phyloP scores from a whole-genome alignment of 805 yeast genomes.

The Candida palmyrensis region DNA sequence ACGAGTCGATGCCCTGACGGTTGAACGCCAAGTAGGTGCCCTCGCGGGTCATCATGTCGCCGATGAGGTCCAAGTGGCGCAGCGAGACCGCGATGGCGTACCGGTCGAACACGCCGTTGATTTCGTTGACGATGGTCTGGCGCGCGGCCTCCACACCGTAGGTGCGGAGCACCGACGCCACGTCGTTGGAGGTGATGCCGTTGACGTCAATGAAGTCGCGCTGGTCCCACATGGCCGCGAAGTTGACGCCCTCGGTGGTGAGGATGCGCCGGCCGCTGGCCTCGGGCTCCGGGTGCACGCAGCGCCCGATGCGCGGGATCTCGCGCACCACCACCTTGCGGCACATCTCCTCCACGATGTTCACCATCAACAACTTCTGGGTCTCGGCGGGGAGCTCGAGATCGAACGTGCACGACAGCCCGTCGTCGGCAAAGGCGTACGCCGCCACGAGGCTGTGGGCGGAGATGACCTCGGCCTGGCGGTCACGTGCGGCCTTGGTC shows the following conservation, averaged over 20 bases:
- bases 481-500: constrained; percentile 65
- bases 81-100: constrained; percentile 91
- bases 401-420: constrained; percentile 91
- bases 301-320: constrained; percentile 85
- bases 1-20: constrained; percentile 96
- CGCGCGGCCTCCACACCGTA: constrained; percentile 99
- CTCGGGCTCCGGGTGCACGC: constrained; percentile 70
- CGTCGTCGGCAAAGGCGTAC: constrained; percentile 89
- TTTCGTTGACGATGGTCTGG: constrained; percentile 93
- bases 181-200: constrained; percentile 86
- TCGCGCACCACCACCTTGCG: constrained; percentile 89
- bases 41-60: constrained; percentile 99
- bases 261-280: constrained; percentile 63
- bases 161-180: constrained; percentile 80
- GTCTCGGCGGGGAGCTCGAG: constrained; percentile 79
- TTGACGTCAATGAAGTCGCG: constrained; percentile 89
- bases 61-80: constrained; percentile 94
- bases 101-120: constrained; percentile 90
- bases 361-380: constrained; percentile 94
- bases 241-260: constrained; percentile 97
- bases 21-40: constrained; percentile 95
- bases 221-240: constrained; percentile 97
- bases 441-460: constrained; percentile 68
- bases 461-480: constrained; percentile 78
- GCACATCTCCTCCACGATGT: constrained; percentile 89